These are phyloP conservation scores for Argentina anserina DNA, from an alignment of 306 rosid genomes.

Conservation along the genomic window DNA sequence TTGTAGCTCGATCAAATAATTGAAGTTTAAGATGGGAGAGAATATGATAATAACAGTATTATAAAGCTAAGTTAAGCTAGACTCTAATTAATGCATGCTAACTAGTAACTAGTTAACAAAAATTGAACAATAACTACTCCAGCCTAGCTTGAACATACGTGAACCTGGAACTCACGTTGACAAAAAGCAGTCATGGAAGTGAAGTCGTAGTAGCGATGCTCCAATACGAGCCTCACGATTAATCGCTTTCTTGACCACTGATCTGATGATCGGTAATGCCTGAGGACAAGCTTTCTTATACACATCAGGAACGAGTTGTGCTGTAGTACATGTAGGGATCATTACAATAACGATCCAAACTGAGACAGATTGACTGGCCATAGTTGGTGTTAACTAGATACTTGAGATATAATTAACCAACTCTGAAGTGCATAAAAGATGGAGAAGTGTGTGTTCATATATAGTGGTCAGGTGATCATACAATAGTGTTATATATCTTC, in stretches of 20 bases:
- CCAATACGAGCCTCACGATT: constrained; percentile 61
- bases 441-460: not conserved
- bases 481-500: not conserved
- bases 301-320: constrained; percentile 17
- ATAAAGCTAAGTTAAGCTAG: no score
- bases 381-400: not conserved
- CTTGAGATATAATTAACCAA: not conserved
- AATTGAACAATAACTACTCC: no score
- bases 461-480: not conserved
- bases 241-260: not conserved
- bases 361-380: not conserved
- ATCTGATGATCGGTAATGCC: constrained; percentile 19
- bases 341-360: not conserved
- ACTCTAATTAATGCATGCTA: no score
- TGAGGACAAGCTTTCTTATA: constrained; percentile 22
- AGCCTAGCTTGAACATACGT: not conserved
- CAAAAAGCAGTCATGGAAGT: constrained; percentile 84
- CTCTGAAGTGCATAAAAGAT: not conserved
- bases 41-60: no score
- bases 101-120: no score
- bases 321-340: constrained; percentile 3
- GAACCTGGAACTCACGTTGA: constrained; percentile 45
- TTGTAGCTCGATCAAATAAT: no score
- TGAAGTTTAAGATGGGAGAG: no score
- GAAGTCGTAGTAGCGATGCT: constrained; percentile 81